Evolutionary conservation across 2,329 filamentous ascomycete genomes (phyloP).

Genomic region (Macrophomina tecta): DNA sequence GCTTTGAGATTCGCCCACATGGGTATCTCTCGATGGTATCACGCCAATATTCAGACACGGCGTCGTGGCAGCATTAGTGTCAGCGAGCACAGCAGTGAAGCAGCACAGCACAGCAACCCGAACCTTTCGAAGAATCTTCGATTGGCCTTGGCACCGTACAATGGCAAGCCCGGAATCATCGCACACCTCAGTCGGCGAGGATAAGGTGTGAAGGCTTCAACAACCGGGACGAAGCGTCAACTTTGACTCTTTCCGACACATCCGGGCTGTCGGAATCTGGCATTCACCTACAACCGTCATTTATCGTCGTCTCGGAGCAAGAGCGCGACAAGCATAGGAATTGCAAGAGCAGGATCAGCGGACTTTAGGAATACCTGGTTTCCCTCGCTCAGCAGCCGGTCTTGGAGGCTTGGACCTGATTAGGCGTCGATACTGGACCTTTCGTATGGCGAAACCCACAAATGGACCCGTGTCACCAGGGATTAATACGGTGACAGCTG

Average conservation of each 20-base stretch:
- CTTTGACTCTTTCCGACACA: background rate
- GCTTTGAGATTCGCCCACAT: conserved; percentile 17
- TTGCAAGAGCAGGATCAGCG: background rate
- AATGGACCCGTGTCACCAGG: background rate
- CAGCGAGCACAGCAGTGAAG: conserved; percentile 62
- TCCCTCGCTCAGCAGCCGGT: background rate
- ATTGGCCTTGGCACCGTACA: background rate
- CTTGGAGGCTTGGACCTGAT: conserved; percentile 18
- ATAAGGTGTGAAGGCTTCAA: background rate
- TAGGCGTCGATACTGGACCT: background rate
- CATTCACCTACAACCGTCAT: background rate
- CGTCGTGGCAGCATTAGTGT: conserved; percentile 36
- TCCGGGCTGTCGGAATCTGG: background rate
- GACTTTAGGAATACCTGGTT: background rate
- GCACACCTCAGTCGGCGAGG: conserved; percentile 23
- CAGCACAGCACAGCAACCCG: conserved; percentile 25
- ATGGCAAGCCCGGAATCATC: background rate
- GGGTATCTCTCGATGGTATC: conserved; percentile 23
- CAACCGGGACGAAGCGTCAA: background rate
- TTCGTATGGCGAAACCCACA: background rate
- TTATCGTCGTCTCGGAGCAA: background rate
- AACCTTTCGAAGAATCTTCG: background rate
- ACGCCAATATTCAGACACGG: conserved; percentile 23
- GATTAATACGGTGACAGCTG: background rate
- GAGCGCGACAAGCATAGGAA: background rate